Base-by-base conservation (phyloP, 2,329 filamentous ascomycete genomes). In the Scytalidium sp. region DNA sequence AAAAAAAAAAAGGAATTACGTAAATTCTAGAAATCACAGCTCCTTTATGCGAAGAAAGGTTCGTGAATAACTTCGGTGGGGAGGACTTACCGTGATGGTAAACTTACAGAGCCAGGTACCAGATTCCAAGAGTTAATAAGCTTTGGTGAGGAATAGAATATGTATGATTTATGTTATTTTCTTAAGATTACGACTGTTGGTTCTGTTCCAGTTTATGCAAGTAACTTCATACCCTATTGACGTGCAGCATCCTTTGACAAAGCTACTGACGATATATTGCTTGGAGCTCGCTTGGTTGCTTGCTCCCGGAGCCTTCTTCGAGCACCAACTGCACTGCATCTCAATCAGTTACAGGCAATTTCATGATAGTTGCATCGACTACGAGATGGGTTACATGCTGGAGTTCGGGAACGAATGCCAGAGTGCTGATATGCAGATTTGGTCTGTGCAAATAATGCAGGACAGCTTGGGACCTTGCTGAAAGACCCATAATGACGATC, bases 401-500 rank as follows among this genome's bases (percentile, higher is more conserved):
- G 23, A 54, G 60, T 41, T 60, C 56, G 23, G 27, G 62, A 58
- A 52, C 66, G 48, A 56, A 56, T 19, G 51, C 41, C 17, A 57
- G 53, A 2, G 43, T 21, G n/a, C 43, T 45, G 8, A 68, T 52
- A 51, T 65, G 63, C 3, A 63, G 72, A 47, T 74, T 75, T 2
- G 68, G 63, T 3, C 69, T 64, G 51, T 70, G 66, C 2, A 85
- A 61, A 55, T 87, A 87, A 58, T 85, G 80, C 67, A 87, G 73
- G 9, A 81, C 74, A 60, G 85, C 83, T 64, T 88, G 84, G 55
- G 79, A 84, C 0, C 84, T 84, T 0, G 84, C 87, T 1, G 79
- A 83, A 59, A 86, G 83, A 2, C 84, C 84, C 81, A 87, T 84
- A 32, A 87, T 66, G 21, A 84, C 80, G 17, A 86, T 60, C 49